These are phyloP conservation scores for Arabidopsis arenosa DNA, from an alignment of 345 rosid species.

Conservation along the genomic window DNA sequence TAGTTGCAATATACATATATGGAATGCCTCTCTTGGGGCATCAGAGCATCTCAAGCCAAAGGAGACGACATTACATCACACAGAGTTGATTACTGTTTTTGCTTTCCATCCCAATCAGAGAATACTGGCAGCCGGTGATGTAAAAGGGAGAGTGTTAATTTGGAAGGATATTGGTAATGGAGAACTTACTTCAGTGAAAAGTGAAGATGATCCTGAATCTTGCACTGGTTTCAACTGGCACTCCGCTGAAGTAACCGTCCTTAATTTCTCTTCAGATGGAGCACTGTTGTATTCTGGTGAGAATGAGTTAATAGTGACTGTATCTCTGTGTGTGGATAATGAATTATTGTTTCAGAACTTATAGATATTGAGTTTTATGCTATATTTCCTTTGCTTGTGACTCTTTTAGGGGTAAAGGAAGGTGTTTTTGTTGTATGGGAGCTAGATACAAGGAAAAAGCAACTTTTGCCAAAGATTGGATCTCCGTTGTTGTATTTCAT, in stretches of 20 bases:
- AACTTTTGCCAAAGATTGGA: conserved; percentile 76
- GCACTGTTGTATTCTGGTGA: conserved; percentile 77
- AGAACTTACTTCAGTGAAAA: conserved; percentile 50
- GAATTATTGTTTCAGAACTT: background rate
- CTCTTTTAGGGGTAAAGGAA: conserved; percentile 73
- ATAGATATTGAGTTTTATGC: background rate
- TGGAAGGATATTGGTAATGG: conserved; percentile 82
- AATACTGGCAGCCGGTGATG: conserved; percentile 82
- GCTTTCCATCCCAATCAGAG: conserved; percentile 78
- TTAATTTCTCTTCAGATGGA: conserved; percentile 81
- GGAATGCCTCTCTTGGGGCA: conserved; percentile 61
- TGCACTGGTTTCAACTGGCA: conserved; percentile 78
- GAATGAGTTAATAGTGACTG: background rate
- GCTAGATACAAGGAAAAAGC: conserved; percentile 80
- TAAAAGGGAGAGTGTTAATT: conserved; percentile 75
- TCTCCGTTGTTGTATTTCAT: conserved; percentile 70
- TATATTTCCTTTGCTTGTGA: background rate
- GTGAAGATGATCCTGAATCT: conserved; percentile 75
- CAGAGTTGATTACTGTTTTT: conserved; percentile 57
- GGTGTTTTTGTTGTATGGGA: conserved; percentile 93
- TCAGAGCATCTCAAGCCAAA: conserved; percentile 41
- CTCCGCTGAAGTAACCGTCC: conserved; percentile 57
- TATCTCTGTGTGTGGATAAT: background rate
- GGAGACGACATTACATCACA: conserved; percentile 72
- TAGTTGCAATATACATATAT: conserved; percentile 56